Base-by-base conservation (phyloP, 2,329 filamentous ascomycete species). In the Xylaria digitata region DNA sequence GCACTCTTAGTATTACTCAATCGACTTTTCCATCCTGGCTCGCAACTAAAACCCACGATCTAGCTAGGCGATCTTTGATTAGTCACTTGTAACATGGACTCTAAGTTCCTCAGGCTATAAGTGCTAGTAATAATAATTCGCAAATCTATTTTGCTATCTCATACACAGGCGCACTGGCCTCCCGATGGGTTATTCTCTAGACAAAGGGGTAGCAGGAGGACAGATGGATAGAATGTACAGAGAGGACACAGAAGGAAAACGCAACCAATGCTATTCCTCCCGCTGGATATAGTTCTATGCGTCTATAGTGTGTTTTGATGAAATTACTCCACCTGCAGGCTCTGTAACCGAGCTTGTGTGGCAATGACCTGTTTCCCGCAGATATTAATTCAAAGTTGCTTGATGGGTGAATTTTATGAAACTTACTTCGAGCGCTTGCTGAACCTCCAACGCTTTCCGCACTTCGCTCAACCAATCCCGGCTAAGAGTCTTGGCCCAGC, bases 401-500 rank as follows among this genome's bases (percentile, higher is more conserved):
- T 1, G 30, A 49, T 9, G 23, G 21, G 37, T 17, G 54, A 46
- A 42, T 19, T 17, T 23, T 55, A 40, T 13, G n/a, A 54, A 15
- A 50, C 72, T 71, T 58, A 97, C 96, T 81, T 99, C 96, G 75
- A 99, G 85, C 75, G 96, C 96, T 83, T 99, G 96, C 82, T 92
- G 90, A 71, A 98, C 96, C 83, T 99, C 96, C 76, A 99, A 84
- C 71, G 97, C 93, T 82, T 94, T 92, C 78, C 96, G 89, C 69
- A 94, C 92, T 84, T 99, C 96, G 59, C 86, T 87, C 73, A 99
- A 82, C 96, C 96, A 99, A 80, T 99, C 96, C 76, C 92, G 90
- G 81, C 93, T 96, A 77, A 99, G 82, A 46, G 94, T 95, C 86
- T 96, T 97, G 54, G 95, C 94, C 96, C 96, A 99, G 30, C 96